Evolutionary conservation across 495 filamentous ascomycete species (phyloP).

Genomic region (Penicillium alfredii): DNA sequence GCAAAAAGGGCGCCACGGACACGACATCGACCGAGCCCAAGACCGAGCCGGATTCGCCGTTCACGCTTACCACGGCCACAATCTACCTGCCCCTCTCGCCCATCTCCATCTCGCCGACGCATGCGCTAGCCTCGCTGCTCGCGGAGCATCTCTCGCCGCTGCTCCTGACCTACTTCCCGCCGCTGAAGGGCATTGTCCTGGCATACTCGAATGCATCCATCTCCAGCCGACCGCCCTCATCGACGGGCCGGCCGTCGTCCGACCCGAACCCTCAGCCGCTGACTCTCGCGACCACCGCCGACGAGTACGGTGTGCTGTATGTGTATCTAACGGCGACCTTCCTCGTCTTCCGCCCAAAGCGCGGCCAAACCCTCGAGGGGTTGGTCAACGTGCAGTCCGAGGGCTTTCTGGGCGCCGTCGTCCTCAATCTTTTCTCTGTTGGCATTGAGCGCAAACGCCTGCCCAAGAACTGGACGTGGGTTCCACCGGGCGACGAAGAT

Average conservation of each 20-base stretch:
- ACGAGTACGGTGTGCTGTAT: constrained; percentile 64
- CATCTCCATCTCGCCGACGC: constrained; percentile 55
- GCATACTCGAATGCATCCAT: constrained; percentile 59
- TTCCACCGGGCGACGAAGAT: constrained; percentile 39
- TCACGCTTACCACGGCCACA: constrained; percentile 55
- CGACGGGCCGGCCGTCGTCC: constrained; percentile 20
- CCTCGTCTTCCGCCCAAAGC: constrained; percentile 59
- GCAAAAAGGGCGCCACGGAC: constrained; percentile 22
- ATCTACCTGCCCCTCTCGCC: constrained; percentile 68
- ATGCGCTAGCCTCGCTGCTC: constrained; percentile 59
- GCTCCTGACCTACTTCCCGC: constrained; percentile 68
- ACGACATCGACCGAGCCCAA: constrained; percentile 2
- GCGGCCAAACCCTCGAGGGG: constrained; percentile 54
- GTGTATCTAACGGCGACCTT: constrained; percentile 72
- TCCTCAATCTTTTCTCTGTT: constrained; percentile 71
- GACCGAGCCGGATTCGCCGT: constrained; percentile 43
- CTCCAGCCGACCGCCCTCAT: constrained; percentile 30
- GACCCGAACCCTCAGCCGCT: constrained; percentile 35
- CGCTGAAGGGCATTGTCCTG: constrained; percentile 62
- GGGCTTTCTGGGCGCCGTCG: constrained; percentile 63
- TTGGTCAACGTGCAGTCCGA: constrained; percentile 69
- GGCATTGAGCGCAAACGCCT: constrained; percentile 61
- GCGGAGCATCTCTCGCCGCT: constrained; percentile 73
- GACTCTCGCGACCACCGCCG: constrained; percentile 49
- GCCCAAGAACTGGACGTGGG: constrained; percentile 63